Evolutionary conservation across 2,329 filamentous ascomycete species (phyloP).

Genomic region (Raffaelea albimanens): DNA sequence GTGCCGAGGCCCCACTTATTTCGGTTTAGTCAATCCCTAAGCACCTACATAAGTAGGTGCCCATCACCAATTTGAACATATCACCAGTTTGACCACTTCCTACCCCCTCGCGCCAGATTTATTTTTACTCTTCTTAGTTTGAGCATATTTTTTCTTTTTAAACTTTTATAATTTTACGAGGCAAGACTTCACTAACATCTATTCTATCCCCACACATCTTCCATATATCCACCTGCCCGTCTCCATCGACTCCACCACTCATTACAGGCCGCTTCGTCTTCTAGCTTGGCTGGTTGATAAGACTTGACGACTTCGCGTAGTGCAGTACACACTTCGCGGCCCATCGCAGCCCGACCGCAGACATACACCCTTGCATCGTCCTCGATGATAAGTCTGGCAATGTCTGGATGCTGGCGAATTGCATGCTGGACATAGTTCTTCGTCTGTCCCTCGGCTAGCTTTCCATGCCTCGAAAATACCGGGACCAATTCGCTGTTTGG

Average conservation of each 20-base stretch:
- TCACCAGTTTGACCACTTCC: too few species aligned
- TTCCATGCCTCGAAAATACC: background rate
- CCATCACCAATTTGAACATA: too few species aligned
- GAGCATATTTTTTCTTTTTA: too few species aligned
- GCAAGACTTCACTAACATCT: too few species aligned
- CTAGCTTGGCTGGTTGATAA: background rate
- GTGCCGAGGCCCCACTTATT: too few species aligned
- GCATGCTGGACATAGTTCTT: background rate
- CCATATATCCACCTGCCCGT: background rate
- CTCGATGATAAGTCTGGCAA: background rate
- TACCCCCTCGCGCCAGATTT: too few species aligned
- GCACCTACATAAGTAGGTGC: too few species aligned
- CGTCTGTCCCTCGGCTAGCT: background rate
- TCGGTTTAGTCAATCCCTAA: too few species aligned
- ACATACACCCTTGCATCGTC: background rate
- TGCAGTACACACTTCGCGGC: background rate
- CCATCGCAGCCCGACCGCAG: background rate
- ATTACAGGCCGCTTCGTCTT: background rate
- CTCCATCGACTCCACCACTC: constrained; percentile 1
- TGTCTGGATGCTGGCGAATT: background rate
- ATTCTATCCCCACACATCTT: constrained; percentile 1
- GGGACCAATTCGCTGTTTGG: background rate
- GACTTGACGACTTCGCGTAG: background rate
- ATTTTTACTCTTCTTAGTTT: too few species aligned
- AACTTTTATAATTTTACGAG: too few species aligned